Base-by-base conservation (phyloP, 345 rosid species). In the Capsella bursapastoris region DNA sequence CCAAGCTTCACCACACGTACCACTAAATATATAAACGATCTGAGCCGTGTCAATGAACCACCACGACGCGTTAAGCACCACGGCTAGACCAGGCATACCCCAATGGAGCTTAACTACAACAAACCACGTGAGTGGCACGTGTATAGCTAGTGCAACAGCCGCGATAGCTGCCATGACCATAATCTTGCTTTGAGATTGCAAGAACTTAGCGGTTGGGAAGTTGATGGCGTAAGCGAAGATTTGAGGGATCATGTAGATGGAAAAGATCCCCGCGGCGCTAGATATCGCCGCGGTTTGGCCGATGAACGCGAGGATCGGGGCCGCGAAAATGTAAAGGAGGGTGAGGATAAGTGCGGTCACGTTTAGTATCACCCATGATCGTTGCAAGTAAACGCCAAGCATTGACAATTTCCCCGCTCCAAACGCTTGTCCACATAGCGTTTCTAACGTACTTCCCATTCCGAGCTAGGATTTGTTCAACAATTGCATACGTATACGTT, bases 401-500 rank as follows among this genome's bases (percentile, higher is more conserved):
- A 91, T 94, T 31, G 91, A 93, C 0, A 88, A 15, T 71, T 88
- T 89, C 4, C 95, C 89, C 0, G 97, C 98, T 34, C 97, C 98
- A 65, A 72, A 87, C 15, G 97, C 98, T 78, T 94, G 98, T 6
- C 98, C 98, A 72, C 97, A 91, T 29, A 91, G 81, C 16, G 98
- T 94, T 81, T 94, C 97, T 7, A 94, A 87, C 31, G 98, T 95
- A 60, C 98, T 94, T 68, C 98, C 98, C 98, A 94, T 94, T 22
- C 98, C 98, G 44, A 94, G 84, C 98, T 93, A 78, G 8, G 25
- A 22, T 22, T 22, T 22, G 25, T 22, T 22, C 25, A 22, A 22
- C 25, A 22, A 22, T 22, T 22, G 25, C 25, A 22, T 22, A 22
- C 25, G 25, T 22, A 22, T 22, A 22, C 25, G 25, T 22, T 22